Conservation (phyloP, 352 stramenopile species). For the Phytophthora parvispora region DNA sequence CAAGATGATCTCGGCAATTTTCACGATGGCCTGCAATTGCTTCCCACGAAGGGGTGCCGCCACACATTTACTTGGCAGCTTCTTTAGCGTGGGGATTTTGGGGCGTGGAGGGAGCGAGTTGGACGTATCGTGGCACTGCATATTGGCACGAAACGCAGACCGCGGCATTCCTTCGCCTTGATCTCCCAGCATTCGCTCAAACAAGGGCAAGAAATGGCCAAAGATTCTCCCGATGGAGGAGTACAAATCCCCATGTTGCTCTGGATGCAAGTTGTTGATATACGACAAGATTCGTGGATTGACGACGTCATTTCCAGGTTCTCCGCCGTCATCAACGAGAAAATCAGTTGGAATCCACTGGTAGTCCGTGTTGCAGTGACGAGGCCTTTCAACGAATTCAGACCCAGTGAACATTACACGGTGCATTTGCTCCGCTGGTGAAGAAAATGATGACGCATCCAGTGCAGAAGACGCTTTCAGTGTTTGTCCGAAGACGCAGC, state of each 20-base stretch:
- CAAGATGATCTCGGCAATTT: conserved; percentile 59
- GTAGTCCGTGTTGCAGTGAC: conserved; percentile 22
- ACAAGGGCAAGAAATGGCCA: conserved; percentile 43
- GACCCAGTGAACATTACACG: conserved; percentile 29
- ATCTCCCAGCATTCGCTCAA: conserved; percentile 37
- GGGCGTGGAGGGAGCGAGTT: conserved; percentile 15
- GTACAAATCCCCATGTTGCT: conserved; percentile 36
- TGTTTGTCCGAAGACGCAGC: conserved; percentile 55
- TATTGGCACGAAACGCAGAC: not conserved
- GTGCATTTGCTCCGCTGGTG: conserved; percentile 41
- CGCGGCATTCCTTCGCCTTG: not conserved
- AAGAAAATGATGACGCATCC: not conserved
- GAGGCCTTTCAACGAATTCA: conserved; percentile 15
- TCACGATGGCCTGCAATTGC: conserved; percentile 56
- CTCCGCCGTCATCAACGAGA: conserved; percentile 4
- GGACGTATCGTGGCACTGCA: conserved; percentile 20
- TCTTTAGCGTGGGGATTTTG: conserved; percentile 10
- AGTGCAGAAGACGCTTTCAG: not conserved
- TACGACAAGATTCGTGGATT: conserved; percentile 40
- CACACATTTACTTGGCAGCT: not conserved
- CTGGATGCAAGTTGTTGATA: conserved; percentile 68
- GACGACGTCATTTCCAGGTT: not conserved
- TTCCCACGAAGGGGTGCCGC: conserved; percentile 25
- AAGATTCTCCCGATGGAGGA: conserved; percentile 41
- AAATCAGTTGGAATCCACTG: conserved; percentile 61